Evolutionary conservation across 805 yeast genomes (phyloP).

Genomic region (Candida glaebosa): DNA sequence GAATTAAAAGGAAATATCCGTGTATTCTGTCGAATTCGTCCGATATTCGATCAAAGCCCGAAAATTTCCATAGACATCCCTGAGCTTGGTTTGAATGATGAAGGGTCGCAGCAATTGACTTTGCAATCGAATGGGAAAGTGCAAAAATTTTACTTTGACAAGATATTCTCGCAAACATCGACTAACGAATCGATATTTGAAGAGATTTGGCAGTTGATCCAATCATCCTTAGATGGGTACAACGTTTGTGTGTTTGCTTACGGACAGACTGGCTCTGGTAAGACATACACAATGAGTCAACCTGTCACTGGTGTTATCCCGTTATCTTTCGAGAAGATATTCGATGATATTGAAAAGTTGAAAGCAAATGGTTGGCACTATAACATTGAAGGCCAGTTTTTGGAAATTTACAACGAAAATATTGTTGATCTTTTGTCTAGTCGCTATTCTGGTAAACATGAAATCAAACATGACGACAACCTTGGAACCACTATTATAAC

Average conservation of each 20-base stretch:
- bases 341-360: conserved; percentile 48
- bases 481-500: conserved; percentile 56
- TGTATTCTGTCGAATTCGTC: conserved; percentile 84
- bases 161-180: conserved; percentile 56
- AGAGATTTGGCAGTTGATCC: conserved; percentile 83
- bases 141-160: conserved; percentile 65
- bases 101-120: conserved; percentile 33
- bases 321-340: conserved; percentile 66
- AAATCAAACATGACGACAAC: conserved; percentile 65
- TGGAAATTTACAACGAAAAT: conserved; percentile 86
- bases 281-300: conserved; percentile 84
- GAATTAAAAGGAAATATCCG: conserved; percentile 90
- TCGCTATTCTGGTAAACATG: conserved; percentile 42
- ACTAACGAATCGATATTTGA: conserved; percentile 67
- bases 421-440: conserved; percentile 62
- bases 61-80: conserved; percentile 15
- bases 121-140: conserved; percentile 9
- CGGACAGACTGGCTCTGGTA: conserved; percentile 96
- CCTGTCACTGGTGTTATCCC: conserved; percentile 78
- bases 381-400: conserved; percentile 64
- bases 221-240: conserved; percentile 75
- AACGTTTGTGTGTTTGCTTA: conserved; percentile 94
- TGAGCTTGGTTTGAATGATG: conserved; percentile 27
- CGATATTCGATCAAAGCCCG: conserved; percentile 24
- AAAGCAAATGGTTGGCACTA: conserved; percentile 61